A percentile compares a stretch with the other conserved stretches of the same genome.
Evolutionary conservation across 2,329 filamentous ascomycete genomes (phyloP).

Genomic region (Chaetomium sp.): DNA sequence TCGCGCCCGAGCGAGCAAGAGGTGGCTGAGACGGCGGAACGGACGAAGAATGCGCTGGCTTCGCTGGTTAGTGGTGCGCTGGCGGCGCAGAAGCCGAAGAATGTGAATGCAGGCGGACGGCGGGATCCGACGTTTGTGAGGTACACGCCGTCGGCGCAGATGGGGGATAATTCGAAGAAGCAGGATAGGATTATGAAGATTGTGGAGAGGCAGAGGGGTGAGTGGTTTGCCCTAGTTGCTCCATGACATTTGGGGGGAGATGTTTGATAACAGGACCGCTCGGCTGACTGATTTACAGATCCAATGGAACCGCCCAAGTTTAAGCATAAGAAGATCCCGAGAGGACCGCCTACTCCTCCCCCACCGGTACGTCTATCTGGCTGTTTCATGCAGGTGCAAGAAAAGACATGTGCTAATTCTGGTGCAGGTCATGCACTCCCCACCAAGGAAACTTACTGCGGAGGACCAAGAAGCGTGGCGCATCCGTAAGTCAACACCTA

Average conservation of each 20-base stretch:
- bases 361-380: constrained; percentile 50
- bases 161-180: constrained; percentile 81
- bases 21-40: constrained; percentile 75
- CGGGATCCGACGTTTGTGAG: constrained; percentile 89
- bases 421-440: constrained; percentile 70
- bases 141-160: constrained; percentile 94
- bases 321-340: constrained; percentile 97
- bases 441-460: constrained; percentile 87
- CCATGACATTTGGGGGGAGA: background rate
- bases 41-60: constrained; percentile 80
- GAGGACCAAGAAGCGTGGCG: constrained; percentile 97
- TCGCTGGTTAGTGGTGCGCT: constrained; percentile 78
- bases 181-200: constrained; percentile 98
- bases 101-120: constrained; percentile 71
- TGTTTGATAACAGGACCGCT: background rate
- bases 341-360: constrained; percentile 85
- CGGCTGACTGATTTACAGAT: constrained; percentile 41
- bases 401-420: background rate
- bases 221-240: background rate
- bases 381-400: background rate
- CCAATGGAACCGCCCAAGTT: constrained; percentile 97
- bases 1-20: constrained; percentile 79
- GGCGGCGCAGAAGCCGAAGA: constrained; percentile 92
- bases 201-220: constrained; percentile 70
- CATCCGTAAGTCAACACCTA: constrained; percentile 40